Base-by-base conservation (phyloP, 345 rosid genomes). In the Mercurialis annua region DNA sequence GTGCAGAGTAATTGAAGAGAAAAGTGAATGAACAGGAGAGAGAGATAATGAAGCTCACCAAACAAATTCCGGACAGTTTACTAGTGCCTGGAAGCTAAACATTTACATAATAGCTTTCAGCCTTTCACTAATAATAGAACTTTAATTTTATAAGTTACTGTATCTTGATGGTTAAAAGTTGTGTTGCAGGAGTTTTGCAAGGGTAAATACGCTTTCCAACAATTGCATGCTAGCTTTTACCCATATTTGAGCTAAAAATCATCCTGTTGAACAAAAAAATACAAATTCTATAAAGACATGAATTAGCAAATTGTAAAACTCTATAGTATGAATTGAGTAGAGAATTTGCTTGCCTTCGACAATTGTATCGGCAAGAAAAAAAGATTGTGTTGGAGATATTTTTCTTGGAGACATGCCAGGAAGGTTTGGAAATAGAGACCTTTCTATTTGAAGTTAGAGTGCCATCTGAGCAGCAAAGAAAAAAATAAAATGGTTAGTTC, bases 201-300 rank as follows among this genome's bases (percentile, higher is more conserved):
- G 23, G 42, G 8, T 17, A 17, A 7, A 20, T 30, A 43, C 42
- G 31, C 40, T 33, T 24, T 18, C 62, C 42, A 30, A 57, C 14
- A 17, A 57, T 17, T 17, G 62, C 62, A 33, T 57, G 34, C 6
- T 57, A 30, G 21, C 62, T 57, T 33, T 57, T 57, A 33, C 43
- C 34, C 62, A 57, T 3, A 57, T 33, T 57, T 12, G 55, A 51
- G 55, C 12, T 51, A 12, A 51, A n/a, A 23, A 51, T 24, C 55
- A 51, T 51, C 55, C 55, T 21, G 24, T 15, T 51, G 30, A 2
- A 51, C 0, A 20, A 4, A 4, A 7, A 36, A n/a, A n/a, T n/a
- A n/a, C n/a, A n/a, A n/a, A 36, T 36, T 40, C 11, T 40, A 40
- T 8, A 10, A 40, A 8, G 8, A 40, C 44, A 40, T 40, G 4